Base-by-base conservation (phyloP, 768 basidiomycete genomes). In the Tricholoma flavovirens region DNA sequence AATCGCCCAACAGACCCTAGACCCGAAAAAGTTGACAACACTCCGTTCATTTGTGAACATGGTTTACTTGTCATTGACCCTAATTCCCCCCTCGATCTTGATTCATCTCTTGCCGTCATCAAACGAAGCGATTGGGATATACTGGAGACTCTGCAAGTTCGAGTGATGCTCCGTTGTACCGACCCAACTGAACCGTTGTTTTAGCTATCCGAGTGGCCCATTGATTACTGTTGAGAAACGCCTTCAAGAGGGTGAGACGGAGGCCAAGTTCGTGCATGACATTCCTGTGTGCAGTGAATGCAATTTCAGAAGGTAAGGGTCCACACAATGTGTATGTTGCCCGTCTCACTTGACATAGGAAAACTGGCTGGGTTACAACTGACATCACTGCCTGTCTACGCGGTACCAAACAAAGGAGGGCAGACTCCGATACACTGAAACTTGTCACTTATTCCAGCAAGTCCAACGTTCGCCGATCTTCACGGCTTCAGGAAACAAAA, bases 21-120 rank as follows among this genome's bases (percentile, higher is more conserved):
- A 29, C 90, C 91, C 0, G 76, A 78, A n/a, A 56, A 51, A 5
- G 65, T 92, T 33, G 83, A 90, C 66, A 91, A 84, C 60, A 71
- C 75, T 11, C 62, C 66, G 8, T 84, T 88, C 63, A 61, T 90
- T 49, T 93, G 92, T 69, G 71, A 80, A 56, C 92, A 93, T 67
- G 73, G 73, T 5, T 67, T 75, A 58, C 77, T 93, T 7, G 67
- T 74, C 12, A 72, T 92, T 49, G 89, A 93, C 68, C 84, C 88
- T 1, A 87, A 84, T 62, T 73, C 72, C 49, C 62, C 74, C 2
- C 73, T 75, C 26, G 89, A 91, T 62, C 65, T 86, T 53, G 83
- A 87, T 58, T 73, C 75, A 1, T 77, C 73, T 5, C 72, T 84
- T 43, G 73, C 78, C 11, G 69, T 90, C 42, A 79, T 91, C 57